phyloP scores from a whole-genome alignment of 768 basidiomycete species.

The Hygrophoropsis aurantiaca region DNA sequence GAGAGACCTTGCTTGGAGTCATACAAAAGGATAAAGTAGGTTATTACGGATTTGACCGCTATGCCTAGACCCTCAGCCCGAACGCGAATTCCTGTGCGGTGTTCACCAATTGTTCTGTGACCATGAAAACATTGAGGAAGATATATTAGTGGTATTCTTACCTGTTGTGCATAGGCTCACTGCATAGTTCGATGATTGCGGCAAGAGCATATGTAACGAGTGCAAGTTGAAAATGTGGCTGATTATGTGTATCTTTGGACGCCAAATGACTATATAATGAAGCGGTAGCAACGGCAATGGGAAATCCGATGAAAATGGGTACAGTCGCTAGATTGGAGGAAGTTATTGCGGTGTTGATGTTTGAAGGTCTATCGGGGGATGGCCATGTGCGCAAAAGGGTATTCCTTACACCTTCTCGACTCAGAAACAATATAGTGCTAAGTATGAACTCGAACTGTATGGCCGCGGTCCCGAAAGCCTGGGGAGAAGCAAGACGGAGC shows the following conservation, averaged over 20 bases:
- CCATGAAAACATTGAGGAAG: constrained; percentile 16
- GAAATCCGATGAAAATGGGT: constrained; percentile 68
- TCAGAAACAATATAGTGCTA: constrained; percentile 88
- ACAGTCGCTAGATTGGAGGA: constrained; percentile 53
- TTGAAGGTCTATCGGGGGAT: constrained; percentile 7
- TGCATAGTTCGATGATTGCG: constrained; percentile 72
- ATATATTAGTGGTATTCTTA: constrained; percentile 32
- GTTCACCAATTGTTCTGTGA: constrained; percentile 64
- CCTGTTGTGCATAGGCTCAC: constrained; percentile 82
- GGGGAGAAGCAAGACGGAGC: constrained; percentile 79
- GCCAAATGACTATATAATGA: constrained; percentile 55
- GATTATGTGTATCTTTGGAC: constrained; percentile 52
- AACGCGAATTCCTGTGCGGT: constrained; percentile 70
- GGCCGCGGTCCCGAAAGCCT: constrained; percentile 84
- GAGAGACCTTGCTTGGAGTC: constrained; percentile 33
- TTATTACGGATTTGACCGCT: constrained; percentile 66
- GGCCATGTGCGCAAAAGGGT: constrained; percentile 67
- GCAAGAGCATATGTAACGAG: constrained; percentile 72
- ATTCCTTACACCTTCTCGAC: constrained; percentile 90
- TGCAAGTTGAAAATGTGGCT: constrained; percentile 64
- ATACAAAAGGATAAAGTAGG: constrained; percentile 63
- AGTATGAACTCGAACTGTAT: constrained; percentile 93
- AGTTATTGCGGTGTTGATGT: not conserved
- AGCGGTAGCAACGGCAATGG: constrained; percentile 54
- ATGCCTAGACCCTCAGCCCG: constrained; percentile 86